These are phyloP conservation scores for Didymella sp. DNA, from an alignment of 2,329 filamentous ascomycete genomes.

Conservation along the genomic window DNA sequence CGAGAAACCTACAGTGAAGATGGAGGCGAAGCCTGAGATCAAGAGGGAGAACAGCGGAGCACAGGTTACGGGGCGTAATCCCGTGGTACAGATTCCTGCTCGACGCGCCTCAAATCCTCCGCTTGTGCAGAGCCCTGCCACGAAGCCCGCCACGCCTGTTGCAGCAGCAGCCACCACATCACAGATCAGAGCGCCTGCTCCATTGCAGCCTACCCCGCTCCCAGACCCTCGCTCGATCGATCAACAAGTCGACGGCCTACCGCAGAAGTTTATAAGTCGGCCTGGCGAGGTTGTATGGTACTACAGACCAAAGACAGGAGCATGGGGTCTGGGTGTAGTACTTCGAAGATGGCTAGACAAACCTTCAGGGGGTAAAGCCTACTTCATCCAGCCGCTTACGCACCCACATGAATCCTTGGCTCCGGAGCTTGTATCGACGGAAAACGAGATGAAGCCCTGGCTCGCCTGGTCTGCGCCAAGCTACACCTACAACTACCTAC, in stretches of 20 bases:
- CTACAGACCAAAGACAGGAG: slow-evolving; percentile 52
- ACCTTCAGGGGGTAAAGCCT: slow-evolving; percentile 41
- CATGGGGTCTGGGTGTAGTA: slow-evolving; percentile 63
- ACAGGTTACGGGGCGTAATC: slow-evolving; percentile 23
- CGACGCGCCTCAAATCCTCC: slow-evolving; percentile 32
- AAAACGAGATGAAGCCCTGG: slow-evolving; percentile 61
- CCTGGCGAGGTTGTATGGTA: slow-evolving; percentile 66
- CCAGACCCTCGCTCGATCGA: slow-evolving; percentile 54
- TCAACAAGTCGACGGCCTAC: slow-evolving; percentile 58
- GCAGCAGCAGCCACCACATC: slow-evolving; percentile 21
- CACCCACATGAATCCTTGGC: slow-evolving; percentile 52
- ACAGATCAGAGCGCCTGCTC: slow-evolving; percentile 33
- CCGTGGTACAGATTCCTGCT: slow-evolving; percentile 37
- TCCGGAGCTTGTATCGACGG: slow-evolving; percentile 53
- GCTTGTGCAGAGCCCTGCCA: slow-evolving; percentile 32
- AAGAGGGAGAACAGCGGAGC: slow-evolving; percentile 16
- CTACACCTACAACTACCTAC: slow-evolving; percentile 57
- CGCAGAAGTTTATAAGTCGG: slow-evolving; percentile 59
- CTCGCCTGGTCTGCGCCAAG: slow-evolving; percentile 64
- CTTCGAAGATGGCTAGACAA: slow-evolving; percentile 53
- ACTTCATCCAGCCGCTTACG: slow-evolving; percentile 59
- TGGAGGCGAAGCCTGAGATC: slow-evolving; percentile 41
- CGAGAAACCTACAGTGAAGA: slow-evolving; percentile 41
- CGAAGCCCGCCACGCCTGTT: slow-evolving; percentile 29
- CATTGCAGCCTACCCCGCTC: slow-evolving; percentile 47